These are phyloP conservation scores for Triticum dicoccoides DNA, from an alignment of 176 grass and related monocot genomes.

Conservation along the genomic window DNA sequence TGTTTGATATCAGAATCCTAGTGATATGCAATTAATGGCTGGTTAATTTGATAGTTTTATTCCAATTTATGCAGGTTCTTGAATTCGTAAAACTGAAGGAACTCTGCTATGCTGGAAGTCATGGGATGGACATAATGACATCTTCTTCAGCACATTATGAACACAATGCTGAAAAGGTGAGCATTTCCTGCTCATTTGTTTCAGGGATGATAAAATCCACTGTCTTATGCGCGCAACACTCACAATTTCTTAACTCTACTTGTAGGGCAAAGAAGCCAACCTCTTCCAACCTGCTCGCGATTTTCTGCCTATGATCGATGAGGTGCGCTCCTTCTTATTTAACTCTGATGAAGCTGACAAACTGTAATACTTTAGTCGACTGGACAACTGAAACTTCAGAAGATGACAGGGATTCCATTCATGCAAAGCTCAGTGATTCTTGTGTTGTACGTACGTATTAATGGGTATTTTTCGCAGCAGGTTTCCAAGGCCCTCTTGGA, in stretches of 20 bases:
- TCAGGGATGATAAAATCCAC: neutral
- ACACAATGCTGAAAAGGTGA: constrained; percentile 34
- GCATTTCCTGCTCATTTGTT: neutral
- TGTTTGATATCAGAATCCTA: neutral
- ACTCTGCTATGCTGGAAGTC: constrained; percentile 93
- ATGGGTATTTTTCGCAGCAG: constrained; percentile 31
- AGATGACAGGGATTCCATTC: neutral
- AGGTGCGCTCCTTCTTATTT: constrained; percentile 48
- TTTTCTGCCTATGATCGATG: constrained; percentile 90
- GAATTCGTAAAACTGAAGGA: constrained; percentile 90
- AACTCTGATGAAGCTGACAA: neutral
- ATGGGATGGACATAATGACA: constrained; percentile 94
- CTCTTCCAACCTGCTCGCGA: constrained; percentile 89
- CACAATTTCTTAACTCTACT: neutral
- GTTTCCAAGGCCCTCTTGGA: constrained; percentile 71
- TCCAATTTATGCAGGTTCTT: constrained; percentile 52
- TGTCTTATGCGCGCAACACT: neutral
- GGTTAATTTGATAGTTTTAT: neutral
- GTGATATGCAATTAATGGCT: neutral
- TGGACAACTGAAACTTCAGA: neutral
- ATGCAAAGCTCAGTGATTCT: neutral
- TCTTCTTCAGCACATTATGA: constrained; percentile 33
- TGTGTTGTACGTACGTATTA: neutral
- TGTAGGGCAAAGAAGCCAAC: constrained; percentile 57
- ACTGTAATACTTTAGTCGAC: neutral